Conservation (phyloP, 2,329 filamentous ascomycete genomes). For the Sporothrix humicola region DNA sequence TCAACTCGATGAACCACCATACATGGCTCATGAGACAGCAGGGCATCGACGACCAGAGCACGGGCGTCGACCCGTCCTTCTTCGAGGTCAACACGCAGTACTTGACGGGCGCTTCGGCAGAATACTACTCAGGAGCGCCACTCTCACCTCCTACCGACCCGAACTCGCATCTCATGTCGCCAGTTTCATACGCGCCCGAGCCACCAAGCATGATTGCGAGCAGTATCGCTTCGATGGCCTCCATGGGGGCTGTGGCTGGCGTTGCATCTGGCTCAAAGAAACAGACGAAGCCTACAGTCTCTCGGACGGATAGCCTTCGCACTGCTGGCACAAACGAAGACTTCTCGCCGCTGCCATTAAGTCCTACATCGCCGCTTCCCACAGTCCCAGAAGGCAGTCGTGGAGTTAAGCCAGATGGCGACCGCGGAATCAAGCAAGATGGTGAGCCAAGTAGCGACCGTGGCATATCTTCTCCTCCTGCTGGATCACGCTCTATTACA, state of each 20-base stretch:
- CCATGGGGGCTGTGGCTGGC: conserved; percentile 28
- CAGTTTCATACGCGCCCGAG: conserved; percentile 21
- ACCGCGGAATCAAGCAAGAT: neutral
- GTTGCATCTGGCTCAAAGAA: conserved; percentile 16
- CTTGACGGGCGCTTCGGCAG: conserved; percentile 40
- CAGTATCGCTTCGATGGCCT: conserved; percentile 34
- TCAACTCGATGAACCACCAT: conserved; percentile 30
- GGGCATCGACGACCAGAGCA: conserved; percentile 33
- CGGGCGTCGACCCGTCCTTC: conserved; percentile 13
- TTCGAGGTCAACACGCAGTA: conserved; percentile 37
- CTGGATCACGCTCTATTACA: neutral
- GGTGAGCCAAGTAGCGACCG: neutral
- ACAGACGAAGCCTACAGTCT: conserved; percentile 22
- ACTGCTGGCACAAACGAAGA: conserved; percentile 24
- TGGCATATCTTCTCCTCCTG: conserved; percentile 1
- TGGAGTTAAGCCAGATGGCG: conserved; percentile 23
- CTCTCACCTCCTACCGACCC: conserved; percentile 39
- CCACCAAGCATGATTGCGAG: conserved; percentile 29
- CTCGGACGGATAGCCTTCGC: conserved; percentile 34
- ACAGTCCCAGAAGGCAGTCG: conserved; percentile 21
- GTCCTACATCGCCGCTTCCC: conserved; percentile 37
- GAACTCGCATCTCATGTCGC: conserved; percentile 30
- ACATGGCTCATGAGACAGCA: conserved; percentile 36
- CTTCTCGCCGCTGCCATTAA: conserved; percentile 37
- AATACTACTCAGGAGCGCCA: conserved; percentile 41